phyloP scores from a whole-genome alignment of 306 rosid genomes.

The Vigna angularis region DNA sequence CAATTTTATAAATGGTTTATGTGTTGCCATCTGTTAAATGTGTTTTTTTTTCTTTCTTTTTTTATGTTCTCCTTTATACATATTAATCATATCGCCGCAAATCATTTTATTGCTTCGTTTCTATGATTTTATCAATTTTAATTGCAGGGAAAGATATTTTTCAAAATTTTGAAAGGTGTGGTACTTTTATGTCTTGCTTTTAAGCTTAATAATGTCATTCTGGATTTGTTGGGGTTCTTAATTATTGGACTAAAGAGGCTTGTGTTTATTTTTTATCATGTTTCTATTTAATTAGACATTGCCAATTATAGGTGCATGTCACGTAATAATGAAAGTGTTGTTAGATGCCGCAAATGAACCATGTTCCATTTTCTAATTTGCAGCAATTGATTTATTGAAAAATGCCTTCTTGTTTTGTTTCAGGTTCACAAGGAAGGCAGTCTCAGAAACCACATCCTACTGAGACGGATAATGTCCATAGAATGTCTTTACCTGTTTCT shows the following conservation, averaged over 20 bases:
- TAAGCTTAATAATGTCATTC: constrained; percentile 9
- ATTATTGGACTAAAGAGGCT: not conserved
- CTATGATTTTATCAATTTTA: not conserved
- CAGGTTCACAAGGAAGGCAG: constrained; percentile 59
- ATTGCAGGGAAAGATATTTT: not conserved
- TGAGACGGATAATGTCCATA: constrained; percentile 56
- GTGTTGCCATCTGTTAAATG: not conserved
- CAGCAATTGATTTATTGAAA: constrained; percentile 14
- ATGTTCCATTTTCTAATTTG: constrained; percentile 21
- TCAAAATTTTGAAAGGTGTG: not conserved
- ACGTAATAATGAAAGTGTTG: constrained; percentile 22
- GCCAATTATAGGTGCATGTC: not conserved
- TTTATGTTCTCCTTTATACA: constrained; percentile 16
- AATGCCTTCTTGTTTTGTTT: constrained; percentile 4
- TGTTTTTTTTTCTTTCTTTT: not conserved
- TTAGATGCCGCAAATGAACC: constrained; percentile 3
- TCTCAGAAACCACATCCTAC: constrained; percentile 51
- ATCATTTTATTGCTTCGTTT: constrained; percentile 17
- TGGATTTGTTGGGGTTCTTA: constrained; percentile 5
- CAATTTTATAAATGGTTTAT: not conserved
- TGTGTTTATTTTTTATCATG: not conserved
- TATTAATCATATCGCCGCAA: not conserved
- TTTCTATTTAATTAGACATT: constrained; percentile 9
- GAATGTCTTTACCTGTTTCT: constrained; percentile 71
- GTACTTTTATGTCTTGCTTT: not conserved